A percentile compares a stretch with the other conserved stretches of the same genome.
Conservation (phyloP, 2,329 filamentous ascomycete species). For the Microcyclospora pomicola region DNA sequence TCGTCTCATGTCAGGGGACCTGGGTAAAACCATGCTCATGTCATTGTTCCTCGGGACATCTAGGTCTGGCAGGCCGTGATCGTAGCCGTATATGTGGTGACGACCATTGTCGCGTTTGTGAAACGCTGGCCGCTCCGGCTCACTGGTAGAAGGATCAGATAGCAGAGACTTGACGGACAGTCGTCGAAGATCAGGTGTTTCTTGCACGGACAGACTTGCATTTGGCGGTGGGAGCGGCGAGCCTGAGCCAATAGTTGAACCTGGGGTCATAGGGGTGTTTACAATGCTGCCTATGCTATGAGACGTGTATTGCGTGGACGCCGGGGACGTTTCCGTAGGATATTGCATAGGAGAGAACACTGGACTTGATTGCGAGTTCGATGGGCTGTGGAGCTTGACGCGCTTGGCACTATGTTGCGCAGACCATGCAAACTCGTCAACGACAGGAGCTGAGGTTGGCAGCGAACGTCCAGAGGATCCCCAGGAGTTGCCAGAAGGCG, state of each 20-base stretch:
- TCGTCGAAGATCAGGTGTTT: conserved; percentile 34
- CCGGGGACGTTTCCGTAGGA: conserved; percentile 25
- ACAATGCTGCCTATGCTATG: conserved; percentile 28
- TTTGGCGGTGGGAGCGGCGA: conserved; percentile 13
- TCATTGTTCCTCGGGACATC: conserved; percentile 63
- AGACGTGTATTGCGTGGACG: conserved; percentile 19
- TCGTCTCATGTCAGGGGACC: conserved; percentile 19
- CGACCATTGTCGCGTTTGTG: conserved; percentile 7
- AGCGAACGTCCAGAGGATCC: conserved; percentile 5
- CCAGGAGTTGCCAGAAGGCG: background rate
- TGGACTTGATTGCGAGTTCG: conserved; percentile 6
- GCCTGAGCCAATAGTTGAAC: conserved; percentile 19
- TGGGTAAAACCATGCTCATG: conserved; percentile 41
- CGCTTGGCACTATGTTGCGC: conserved; percentile 25
- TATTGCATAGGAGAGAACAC: conserved; percentile 16
- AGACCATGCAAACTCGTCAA: conserved; percentile 20
- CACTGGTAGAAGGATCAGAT: conserved; percentile 28
- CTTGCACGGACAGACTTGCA: conserved; percentile 14
- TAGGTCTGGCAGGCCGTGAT: conserved; percentile 54
- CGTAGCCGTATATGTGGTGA: conserved; percentile 49
- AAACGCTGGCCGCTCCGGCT: conserved; percentile 1
- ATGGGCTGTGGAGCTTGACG: conserved; percentile 12
- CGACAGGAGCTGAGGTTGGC: conserved; percentile 7
- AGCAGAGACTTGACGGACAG: conserved; percentile 55
- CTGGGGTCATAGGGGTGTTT: conserved; percentile 32